phyloP scores from a whole-genome alignment of 129 eudicot genomes.

The Logfia minima region DNA sequence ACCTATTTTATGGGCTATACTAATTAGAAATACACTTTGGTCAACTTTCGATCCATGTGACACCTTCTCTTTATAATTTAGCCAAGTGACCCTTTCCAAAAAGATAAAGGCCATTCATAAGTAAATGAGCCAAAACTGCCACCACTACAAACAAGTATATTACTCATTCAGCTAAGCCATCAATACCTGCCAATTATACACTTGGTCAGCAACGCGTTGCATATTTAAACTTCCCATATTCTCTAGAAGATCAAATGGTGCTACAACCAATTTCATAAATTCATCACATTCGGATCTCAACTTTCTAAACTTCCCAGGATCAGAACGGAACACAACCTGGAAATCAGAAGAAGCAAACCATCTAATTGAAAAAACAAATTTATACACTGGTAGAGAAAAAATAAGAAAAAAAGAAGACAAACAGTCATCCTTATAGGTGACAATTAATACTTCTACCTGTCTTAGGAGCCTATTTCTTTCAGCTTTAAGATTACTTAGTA shows the following conservation, averaged over 20 bases:
- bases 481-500: slow-evolving; percentile 52
- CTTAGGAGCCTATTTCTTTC: slow-evolving; percentile 52
- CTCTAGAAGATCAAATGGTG: slow-evolving; percentile 34
- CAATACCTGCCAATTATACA: slow-evolving; percentile 71
- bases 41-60: neutral
- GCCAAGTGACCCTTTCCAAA: neutral
- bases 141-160: neutral
- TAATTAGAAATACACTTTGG: too few species aligned
- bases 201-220: slow-evolving; percentile 42
- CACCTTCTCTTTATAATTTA: neutral
- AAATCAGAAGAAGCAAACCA: slow-evolving; percentile 17
- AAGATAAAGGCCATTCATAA: neutral
- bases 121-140: neutral
- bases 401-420: neutral
- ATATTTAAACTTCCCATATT: slow-evolving; percentile 33
- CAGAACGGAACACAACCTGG: slow-evolving; percentile 72
- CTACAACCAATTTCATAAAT: slow-evolving; percentile 40
- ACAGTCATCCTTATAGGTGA: neutral
- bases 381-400: neutral
- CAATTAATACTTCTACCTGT: slow-evolving; percentile 37
- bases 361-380: slow-evolving; percentile 3
- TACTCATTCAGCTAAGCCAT: slow-evolving; percentile 2
- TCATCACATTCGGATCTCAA: slow-evolving; percentile 63
- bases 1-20: too few species aligned
- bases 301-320: slow-evolving; percentile 57